phyloP scores from a whole-genome alignment of 495 filamentous ascomycete species.

The Penicillium lividum region DNA sequence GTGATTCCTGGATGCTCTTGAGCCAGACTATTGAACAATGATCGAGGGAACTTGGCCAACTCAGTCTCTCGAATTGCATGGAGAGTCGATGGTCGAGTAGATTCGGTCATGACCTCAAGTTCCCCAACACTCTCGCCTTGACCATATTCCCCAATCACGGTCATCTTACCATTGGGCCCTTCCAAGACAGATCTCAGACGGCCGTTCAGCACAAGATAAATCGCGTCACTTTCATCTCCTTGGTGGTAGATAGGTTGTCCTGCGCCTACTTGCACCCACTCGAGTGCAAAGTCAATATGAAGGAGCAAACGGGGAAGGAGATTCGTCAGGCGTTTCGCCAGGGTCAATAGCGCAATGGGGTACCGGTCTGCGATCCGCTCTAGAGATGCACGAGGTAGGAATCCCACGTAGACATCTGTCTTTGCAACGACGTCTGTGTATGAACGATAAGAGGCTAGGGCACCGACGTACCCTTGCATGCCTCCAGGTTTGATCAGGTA shows the following conservation, averaged over 20 bases:
- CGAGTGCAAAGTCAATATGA: conserved; percentile 96
- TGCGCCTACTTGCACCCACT: conserved; percentile 96
- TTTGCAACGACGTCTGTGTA: conserved; percentile 97
- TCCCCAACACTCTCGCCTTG: conserved; percentile 98
- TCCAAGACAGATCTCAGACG: conserved; percentile 80
- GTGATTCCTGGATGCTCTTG: conserved; percentile 97
- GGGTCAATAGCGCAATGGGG: conserved; percentile 86
- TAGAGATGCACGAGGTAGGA: conserved; percentile 80
- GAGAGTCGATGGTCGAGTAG: conserved; percentile 79
- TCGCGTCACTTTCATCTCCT: conserved; percentile 94
- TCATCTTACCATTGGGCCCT: conserved; percentile 74
- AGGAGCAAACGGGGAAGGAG: conserved; percentile 88
- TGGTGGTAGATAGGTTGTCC: conserved; percentile 94
- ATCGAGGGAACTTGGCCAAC: conserved; percentile 92
- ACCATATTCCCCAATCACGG: conserved; percentile 88
- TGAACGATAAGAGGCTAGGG: conserved; percentile 89
- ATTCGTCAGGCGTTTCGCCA: conserved; percentile 91
- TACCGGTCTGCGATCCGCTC: conserved; percentile 91
- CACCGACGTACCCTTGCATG: conserved; percentile 90
- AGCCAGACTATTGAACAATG: conserved; percentile 94
- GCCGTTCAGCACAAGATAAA: conserved; percentile 96
- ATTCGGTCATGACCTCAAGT: conserved; percentile 95
- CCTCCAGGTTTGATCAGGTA: conserved; percentile 95
- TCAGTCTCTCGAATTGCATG: conserved; percentile 97
- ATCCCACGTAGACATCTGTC: conserved; percentile 98